Percentiles rank a stretch among this genome's conserved stretches.
phyloP scores from a whole-genome alignment of 441 rosid genomes.

The Erodium chrysanthum region DNA sequence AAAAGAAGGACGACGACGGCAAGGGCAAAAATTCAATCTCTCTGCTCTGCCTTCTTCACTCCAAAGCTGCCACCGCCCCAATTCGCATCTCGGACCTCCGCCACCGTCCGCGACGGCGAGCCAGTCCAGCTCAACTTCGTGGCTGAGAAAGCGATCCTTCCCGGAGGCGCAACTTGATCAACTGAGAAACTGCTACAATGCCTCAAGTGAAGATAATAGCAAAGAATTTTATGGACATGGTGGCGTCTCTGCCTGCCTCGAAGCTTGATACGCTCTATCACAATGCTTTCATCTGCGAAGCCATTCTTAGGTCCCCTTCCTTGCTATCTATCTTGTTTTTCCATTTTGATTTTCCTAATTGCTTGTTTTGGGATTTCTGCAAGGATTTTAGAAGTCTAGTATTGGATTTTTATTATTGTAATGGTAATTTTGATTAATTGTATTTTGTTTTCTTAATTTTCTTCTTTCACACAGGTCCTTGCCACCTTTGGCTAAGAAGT shows the following conservation, averaged over 20 bases:
- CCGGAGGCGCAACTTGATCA: background rate
- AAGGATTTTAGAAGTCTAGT: background rate
- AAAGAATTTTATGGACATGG: conserved; percentile 96
- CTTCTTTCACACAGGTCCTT: conserved; percentile 50
- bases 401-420: background rate
- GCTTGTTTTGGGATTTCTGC: background rate
- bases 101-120: background rate
- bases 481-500: conserved; percentile 87
- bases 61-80: too few relatives aligned
- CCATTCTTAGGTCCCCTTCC: conserved; percentile 65
- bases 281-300: conserved; percentile 84
- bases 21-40: too few relatives aligned
- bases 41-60: too few relatives aligned
- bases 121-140: background rate
- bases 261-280: conserved; percentile 73
- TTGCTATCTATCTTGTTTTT: background rate
- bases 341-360: background rate
- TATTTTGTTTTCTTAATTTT: conserved; percentile 7
- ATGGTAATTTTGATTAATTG: background rate
- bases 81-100: background rate
- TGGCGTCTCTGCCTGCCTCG: conserved; percentile 71
- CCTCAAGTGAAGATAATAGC: conserved; percentile 83
- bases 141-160: background rate
- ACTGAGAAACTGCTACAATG: conserved; percentile 26
- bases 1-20: too few relatives aligned